Conservation (phyloP, 1,284 basidiomycete species). For the Austroboletus olivaceoglutinosus region DNA sequence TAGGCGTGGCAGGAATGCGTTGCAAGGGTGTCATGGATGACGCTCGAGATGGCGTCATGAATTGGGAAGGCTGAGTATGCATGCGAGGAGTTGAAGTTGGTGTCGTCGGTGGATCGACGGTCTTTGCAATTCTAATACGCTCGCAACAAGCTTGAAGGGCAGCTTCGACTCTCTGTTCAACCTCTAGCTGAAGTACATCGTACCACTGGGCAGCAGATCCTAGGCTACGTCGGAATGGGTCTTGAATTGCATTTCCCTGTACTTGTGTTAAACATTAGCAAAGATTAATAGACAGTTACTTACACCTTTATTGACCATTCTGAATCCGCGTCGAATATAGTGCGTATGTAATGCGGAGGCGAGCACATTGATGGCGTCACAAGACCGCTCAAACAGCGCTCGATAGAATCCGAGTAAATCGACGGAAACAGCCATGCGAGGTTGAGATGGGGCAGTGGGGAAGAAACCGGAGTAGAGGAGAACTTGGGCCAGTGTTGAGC, state of each 20-base stretch:
- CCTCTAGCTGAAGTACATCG: neutral
- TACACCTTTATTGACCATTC: neutral
- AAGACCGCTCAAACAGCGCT: neutral
- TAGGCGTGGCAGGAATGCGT: neutral
- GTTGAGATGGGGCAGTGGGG: conserved; percentile 1
- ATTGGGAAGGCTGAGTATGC: neutral
- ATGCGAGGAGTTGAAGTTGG: neutral
- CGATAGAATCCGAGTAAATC: neutral
- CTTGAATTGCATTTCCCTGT: neutral
- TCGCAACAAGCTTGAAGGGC: neutral
- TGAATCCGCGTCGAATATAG: conserved; percentile 4
- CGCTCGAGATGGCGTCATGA: neutral
- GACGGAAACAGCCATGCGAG: neutral
- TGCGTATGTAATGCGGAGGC: neutral
- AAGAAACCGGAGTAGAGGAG: conserved; percentile 2
- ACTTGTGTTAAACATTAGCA: neutral
- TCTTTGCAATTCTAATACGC: neutral
- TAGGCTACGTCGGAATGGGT: neutral
- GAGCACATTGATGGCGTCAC: conserved; percentile 7
- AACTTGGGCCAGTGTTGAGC: neutral
- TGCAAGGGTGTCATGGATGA: neutral
- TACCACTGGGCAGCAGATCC: neutral
- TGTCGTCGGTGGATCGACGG: neutral
- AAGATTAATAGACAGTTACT: neutral
- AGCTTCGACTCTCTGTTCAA: neutral